Evolutionary conservation across 495 filamentous ascomycete genomes (phyloP).

Genomic region (Aspergillus sparsus): DNA sequence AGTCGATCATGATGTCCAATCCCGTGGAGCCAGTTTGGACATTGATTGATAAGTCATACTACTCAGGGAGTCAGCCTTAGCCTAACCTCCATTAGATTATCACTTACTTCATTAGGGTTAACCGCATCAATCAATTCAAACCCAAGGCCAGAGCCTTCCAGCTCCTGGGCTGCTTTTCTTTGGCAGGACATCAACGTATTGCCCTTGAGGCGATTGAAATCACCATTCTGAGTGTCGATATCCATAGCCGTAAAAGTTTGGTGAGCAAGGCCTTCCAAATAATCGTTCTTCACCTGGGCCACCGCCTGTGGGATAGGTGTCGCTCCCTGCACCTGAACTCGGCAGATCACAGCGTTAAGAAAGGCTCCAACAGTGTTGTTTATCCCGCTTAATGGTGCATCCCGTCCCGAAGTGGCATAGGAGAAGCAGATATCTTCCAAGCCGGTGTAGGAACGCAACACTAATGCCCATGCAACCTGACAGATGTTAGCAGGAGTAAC

Average conservation of each 20-base stretch:
- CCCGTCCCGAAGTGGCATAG: constrained; percentile 22
- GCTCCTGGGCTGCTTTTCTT: constrained; percentile 12
- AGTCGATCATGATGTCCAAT: constrained; percentile 16
- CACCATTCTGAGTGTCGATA: constrained; percentile 10
- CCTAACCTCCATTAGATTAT: background rate
- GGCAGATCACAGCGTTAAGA: constrained; percentile 12
- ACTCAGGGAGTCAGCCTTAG: background rate
- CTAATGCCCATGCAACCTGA: constrained; percentile 42
- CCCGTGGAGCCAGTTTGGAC: constrained; percentile 1
- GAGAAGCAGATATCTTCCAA: constrained; percentile 50
- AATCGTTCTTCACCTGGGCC: constrained; percentile 9
- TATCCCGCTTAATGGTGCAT: constrained; percentile 11
- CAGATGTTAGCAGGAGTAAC: constrained; percentile 24
- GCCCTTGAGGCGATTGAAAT: constrained; percentile 12
- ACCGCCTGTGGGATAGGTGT: background rate
- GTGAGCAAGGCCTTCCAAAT: constrained; percentile 10
- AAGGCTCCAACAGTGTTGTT: constrained; percentile 16
- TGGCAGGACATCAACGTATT: constrained; percentile 19
- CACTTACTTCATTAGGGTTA: constrained; percentile 16
- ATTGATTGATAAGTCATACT: constrained; percentile 17
- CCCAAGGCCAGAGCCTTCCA: constrained; percentile 10
- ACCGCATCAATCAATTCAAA: constrained; percentile 16
- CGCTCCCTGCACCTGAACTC: background rate
- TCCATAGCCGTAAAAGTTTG: constrained; percentile 7
- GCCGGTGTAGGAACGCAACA: constrained; percentile 43